Evolutionary conservation across 2,329 filamentous ascomycete genomes (phyloP).

Genomic region (Stachybotrys echinatus): DNA sequence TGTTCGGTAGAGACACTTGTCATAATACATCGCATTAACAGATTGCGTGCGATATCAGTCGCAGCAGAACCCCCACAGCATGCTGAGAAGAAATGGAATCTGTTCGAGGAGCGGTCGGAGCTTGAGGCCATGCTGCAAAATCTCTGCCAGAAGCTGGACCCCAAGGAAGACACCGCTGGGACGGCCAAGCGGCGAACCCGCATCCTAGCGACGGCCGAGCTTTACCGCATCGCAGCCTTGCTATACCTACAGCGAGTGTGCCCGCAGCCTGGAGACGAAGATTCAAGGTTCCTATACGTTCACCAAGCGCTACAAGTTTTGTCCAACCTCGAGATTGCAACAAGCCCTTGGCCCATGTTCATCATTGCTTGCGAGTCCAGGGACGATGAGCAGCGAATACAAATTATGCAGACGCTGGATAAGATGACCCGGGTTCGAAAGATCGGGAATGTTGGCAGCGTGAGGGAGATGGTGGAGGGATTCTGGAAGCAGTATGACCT

Average conservation of each 20-base stretch:
- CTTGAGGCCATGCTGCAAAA: slow-evolving; percentile 6
- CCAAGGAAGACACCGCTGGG: slow-evolving; percentile 15
- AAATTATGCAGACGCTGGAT: slow-evolving; percentile 33
- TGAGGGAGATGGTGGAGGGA: slow-evolving; percentile 35
- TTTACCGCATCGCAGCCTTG: slow-evolving; percentile 43
- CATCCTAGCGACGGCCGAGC: slow-evolving; percentile 38
- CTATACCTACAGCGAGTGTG: slow-evolving; percentile 35
- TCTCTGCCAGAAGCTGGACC: slow-evolving; percentile 7
- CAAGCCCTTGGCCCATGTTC: slow-evolving; percentile 44
- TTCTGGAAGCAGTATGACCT: slow-evolving; percentile 42
- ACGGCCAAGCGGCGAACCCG: slow-evolving; percentile 20
- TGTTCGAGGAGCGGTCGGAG: slow-evolving; percentile 5
- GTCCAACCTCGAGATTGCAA: slow-evolving; percentile 32
- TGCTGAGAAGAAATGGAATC: background rate
- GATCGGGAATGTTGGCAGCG: slow-evolving; percentile 39
- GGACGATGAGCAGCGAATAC: slow-evolving; percentile 33
- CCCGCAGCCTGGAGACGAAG: slow-evolving; percentile 9
- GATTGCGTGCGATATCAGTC: slow-evolving; percentile 15
- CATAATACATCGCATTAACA: slow-evolving; percentile 37
- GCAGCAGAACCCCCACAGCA: background rate
- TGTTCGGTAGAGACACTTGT: slow-evolving; percentile 41
- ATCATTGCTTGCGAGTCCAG: slow-evolving; percentile 39
- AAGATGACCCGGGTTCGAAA: slow-evolving; percentile 34
- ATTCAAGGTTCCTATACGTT: slow-evolving; percentile 15
- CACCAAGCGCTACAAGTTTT: slow-evolving; percentile 30